Base-by-base conservation (phyloP, 2,329 filamentous ascomycete genomes). In the Hypoxylon rubiginosum region DNA sequence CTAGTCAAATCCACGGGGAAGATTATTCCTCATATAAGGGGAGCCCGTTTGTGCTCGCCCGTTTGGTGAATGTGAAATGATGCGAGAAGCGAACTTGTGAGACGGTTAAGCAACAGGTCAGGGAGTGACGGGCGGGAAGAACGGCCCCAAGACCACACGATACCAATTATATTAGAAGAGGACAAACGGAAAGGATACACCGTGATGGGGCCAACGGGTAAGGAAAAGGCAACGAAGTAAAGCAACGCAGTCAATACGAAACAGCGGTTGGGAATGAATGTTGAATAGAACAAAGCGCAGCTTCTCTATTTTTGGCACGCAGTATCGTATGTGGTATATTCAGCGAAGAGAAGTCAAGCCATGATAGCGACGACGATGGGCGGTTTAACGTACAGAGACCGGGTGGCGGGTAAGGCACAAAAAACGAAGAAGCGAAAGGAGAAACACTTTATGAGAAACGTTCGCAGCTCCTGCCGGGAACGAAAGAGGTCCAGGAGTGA, bases 281-380 rank as follows among this genome's bases (percentile, higher is more conserved):
- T 53, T 39, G 66, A 64, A 70, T 41, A 45, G 34, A 69, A 67
- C 59, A 64, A 71, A 71, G 69, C 67, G 19, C 69, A 58, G 69
- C 69, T 71, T 63, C 68, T 69, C 39, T 60, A 58, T 57, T 56
- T 63, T 56, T 58, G 60, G 57, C 26, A 51, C 36, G 62, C 58
- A 41, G 58, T 63, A 51, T 36, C 34, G 32, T 34, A 11, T n/a
- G n/a, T n/a, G n/a, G n/a, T n/a, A 11, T 34, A 34, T 34, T 34
- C 49, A 24, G 34, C 17, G 49, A 56, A 26, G 34, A 21, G 21
- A 34, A 55, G 30, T 65, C 46, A 65, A 67, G 61, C 36, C 61
- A 69, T 59, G 57, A 39, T 21, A 45, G 52, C 30, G 28, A 60
- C 34, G 49, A 51, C 26, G 26, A 58, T 48, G 54, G 56, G 39